Conservation (phyloP, 2,329 filamentous ascomycete species). For the Talaromyces sp. region DNA sequence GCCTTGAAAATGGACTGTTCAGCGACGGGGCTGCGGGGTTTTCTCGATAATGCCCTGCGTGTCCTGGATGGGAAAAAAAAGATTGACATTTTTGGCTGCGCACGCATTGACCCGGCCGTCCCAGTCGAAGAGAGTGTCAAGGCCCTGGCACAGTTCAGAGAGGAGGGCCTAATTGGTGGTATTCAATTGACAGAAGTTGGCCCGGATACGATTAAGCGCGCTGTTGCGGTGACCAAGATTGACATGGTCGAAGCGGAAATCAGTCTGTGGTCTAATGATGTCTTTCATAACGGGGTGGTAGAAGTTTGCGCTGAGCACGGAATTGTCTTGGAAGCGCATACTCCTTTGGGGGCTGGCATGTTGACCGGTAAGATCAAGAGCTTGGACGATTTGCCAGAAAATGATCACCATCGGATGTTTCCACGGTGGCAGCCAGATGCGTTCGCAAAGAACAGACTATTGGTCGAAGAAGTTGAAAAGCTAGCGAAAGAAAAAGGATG, state of each 20-base stretch:
- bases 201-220: constrained; percentile 40
- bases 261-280: constrained; percentile 52
- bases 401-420: constrained; percentile 39
- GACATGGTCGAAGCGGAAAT: constrained; percentile 58
- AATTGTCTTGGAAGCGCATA: constrained; percentile 57
- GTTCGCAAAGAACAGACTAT: constrained; percentile 46
- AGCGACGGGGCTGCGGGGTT: constrained; percentile 50
- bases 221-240: constrained; percentile 48
- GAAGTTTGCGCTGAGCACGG: constrained; percentile 50
- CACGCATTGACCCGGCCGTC: constrained; percentile 50
- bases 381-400: constrained; percentile 42
- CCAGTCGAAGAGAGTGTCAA: constrained; percentile 45
- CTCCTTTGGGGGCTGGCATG: constrained; percentile 55
- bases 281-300: constrained; percentile 55
- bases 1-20: constrained; percentile 47
- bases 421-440: constrained; percentile 49
- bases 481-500: constrained; percentile 41
- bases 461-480: constrained; percentile 42
- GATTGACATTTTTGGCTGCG: constrained; percentile 57
- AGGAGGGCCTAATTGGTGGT: constrained; percentile 40
- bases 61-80: constrained; percentile 37
- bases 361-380: constrained; percentile 47
- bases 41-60: constrained; percentile 53
- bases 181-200: constrained; percentile 40
- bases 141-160: constrained; percentile 32